Evolutionary conservation across 2,329 filamentous ascomycete species (phyloP), one percentile per base, ranked within the genome.

Genomic region (Cladosporium sp.): DNA sequence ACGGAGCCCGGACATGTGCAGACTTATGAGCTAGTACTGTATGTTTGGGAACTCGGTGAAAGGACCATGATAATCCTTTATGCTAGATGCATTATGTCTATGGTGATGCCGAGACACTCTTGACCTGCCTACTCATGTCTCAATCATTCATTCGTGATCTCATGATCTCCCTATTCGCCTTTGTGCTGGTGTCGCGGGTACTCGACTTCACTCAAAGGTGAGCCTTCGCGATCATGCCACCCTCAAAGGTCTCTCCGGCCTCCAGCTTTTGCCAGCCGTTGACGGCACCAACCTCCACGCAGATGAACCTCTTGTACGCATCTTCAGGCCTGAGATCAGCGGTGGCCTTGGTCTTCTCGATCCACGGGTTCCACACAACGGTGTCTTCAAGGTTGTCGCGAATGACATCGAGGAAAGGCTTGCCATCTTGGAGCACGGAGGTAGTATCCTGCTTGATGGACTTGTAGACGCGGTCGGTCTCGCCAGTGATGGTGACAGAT

Each of bases 351-450:
- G 90, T 86, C 79, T 95, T 96, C 63, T 92, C 90, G 40, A 82
- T 81, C 92, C 93, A 97, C 1, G 94, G 94, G 76, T 99, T 99
- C 94, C 94, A 99, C 30, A 97, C 89, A 1, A 97, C 93, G 15
- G 94, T 87, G 66, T 97, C 90, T 62, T 84, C 83, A 65, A 99
- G 82, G 65, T 91, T 92, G 75, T 97, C 91, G 62, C 94, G 85
- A 40, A 88, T 84, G 58, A 97, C 81, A 60, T 86, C 85, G 77
- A 89, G 92, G 52, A 82, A 78, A 14, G 86, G 80, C 69, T 82
- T 82, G 61, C 84, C 87, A 51, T 76, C 82, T 67, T 89, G 85
- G 15, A 79, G 71, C 50, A 95, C 84, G 12, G 82, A 79, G 39
- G 87, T 85, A 0, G 84, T 85, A 62, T 82, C 80, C 64, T 81